A percentile compares a stretch with the other conserved stretches of the same genome.
Evolutionary conservation across 225 moss, liverwort and hornwort species (phyloP).

Genomic region (Bryoerythrophyllum caledonicum): DNA sequence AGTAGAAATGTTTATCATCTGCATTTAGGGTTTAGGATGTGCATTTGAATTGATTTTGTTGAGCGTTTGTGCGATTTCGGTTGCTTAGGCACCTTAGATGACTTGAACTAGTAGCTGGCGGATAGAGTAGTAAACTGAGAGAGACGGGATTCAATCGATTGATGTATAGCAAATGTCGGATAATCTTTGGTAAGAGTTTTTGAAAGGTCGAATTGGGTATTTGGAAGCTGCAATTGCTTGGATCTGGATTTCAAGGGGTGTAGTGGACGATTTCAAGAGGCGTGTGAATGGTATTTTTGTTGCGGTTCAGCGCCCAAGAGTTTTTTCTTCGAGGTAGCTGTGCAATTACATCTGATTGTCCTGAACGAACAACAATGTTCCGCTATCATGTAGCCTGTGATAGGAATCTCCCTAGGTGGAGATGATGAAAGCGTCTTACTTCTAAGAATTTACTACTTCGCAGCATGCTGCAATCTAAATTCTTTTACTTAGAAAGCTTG

Average conservation of each 20-base stretch:
- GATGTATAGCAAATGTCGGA: background rate
- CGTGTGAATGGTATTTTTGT: slow-evolving; percentile 6
- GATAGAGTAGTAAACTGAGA: too few species aligned
- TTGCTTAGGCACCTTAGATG: too few species aligned
- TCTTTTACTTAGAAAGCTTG: background rate
- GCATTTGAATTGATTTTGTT: slow-evolving; percentile 5
- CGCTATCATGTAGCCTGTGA: slow-evolving; percentile 2
- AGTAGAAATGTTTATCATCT: too few species aligned
- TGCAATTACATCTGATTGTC: background rate
- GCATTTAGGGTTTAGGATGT: background rate
- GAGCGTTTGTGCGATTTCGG: background rate
- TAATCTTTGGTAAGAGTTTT: background rate
- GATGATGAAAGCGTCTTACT: background rate
- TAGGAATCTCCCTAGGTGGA: slow-evolving; percentile 1
- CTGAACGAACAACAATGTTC: too few species aligned
- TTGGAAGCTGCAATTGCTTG: slow-evolving; percentile 5
- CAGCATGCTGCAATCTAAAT: background rate
- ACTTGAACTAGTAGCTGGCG: background rate
- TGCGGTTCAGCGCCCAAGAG: background rate
- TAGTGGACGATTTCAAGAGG: slow-evolving; percentile 37
- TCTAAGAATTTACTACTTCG: background rate
- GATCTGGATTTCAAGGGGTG: slow-evolving; percentile 42
- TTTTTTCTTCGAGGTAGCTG: background rate
- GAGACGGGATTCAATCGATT: background rate
- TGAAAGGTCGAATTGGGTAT: background rate